Conservation (phyloP, 257 asterid species). For the Thymus mandschuricus region DNA sequence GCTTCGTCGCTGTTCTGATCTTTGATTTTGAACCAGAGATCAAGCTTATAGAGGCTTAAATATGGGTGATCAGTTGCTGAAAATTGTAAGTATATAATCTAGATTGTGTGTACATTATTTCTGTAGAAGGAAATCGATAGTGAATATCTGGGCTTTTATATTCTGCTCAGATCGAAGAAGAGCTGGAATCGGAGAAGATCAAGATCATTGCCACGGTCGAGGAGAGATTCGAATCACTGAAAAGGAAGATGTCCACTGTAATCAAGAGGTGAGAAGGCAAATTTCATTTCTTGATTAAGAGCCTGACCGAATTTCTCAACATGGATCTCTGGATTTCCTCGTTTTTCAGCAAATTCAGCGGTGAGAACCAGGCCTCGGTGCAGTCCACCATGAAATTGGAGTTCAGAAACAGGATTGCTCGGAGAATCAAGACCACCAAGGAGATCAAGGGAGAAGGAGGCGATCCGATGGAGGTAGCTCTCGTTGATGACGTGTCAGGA, state of each 20-base stretch:
- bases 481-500: constrained; percentile 32
- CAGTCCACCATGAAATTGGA: constrained; percentile 40
- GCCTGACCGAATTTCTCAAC: background rate
- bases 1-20: no score
- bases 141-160: no score
- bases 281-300: background rate
- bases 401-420: constrained; percentile 39
- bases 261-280: background rate
- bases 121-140: no score
- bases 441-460: constrained; percentile 47
- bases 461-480: constrained; percentile 33
- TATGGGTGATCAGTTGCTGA: background rate
- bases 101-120: no score
- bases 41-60: background rate
- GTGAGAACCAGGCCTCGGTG: constrained; percentile 14
- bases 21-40: background rate
- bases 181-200: background rate
- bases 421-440: constrained; percentile 38
- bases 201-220: background rate
- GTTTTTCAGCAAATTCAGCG: constrained; percentile 28
- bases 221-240: background rate
- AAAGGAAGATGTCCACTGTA: background rate
- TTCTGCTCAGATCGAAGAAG: background rate
- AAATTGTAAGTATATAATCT: constrained; percentile 23
- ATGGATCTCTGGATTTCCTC: background rate